Conservation (phyloP, 768 basidiomycete species). For the Amanita inopinata region DNA sequence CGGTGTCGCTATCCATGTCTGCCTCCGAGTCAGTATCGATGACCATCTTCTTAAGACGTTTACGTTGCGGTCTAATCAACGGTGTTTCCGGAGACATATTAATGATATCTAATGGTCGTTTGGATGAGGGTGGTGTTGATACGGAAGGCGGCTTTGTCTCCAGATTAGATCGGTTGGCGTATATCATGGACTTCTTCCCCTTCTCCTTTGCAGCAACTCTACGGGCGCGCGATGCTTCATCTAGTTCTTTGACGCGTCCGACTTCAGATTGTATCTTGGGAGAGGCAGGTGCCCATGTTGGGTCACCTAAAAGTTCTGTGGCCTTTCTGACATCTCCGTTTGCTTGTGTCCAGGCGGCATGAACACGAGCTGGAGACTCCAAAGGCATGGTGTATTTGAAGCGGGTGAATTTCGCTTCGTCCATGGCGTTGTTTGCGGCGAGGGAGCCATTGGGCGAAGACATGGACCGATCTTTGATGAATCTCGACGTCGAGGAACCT, state of each 20-base stretch:
- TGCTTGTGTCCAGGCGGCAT: conserved; percentile 60
- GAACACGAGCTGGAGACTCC: conserved; percentile 33
- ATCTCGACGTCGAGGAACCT: conserved; percentile 40
- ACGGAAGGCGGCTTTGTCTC: conserved; percentile 27
- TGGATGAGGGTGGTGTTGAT: conserved; percentile 32
- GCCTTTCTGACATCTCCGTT: conserved; percentile 54
- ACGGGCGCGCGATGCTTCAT: conserved; percentile 61
- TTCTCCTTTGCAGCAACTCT: conserved; percentile 61
- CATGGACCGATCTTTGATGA: conserved; percentile 39
- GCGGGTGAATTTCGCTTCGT: conserved; percentile 35
- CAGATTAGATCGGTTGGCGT: conserved; percentile 52
- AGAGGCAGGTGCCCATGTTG: conserved; percentile 36
- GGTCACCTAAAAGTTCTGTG: conserved; percentile 46
- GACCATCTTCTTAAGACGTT: conserved; percentile 50
- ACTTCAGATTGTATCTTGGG: conserved; percentile 24
- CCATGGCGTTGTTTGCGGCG: conserved; percentile 21
- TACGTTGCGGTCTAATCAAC: conserved; percentile 32
- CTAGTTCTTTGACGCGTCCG: conserved; percentile 63
- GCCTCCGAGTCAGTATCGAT: conserved; percentile 60
- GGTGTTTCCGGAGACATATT: conserved; percentile 22
- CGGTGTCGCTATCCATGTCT: conserved; percentile 40
- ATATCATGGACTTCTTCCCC: conserved; percentile 77
- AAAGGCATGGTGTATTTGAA: conserved; percentile 58
- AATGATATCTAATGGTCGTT: conserved; percentile 27
- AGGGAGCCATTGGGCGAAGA: conserved; percentile 20